A percentile compares a stretch with the other conserved stretches of the same genome.
Evolutionary conservation across 352 stramenopile genomes (phyloP).

Genomic region (Pythium chondricola): DNA sequence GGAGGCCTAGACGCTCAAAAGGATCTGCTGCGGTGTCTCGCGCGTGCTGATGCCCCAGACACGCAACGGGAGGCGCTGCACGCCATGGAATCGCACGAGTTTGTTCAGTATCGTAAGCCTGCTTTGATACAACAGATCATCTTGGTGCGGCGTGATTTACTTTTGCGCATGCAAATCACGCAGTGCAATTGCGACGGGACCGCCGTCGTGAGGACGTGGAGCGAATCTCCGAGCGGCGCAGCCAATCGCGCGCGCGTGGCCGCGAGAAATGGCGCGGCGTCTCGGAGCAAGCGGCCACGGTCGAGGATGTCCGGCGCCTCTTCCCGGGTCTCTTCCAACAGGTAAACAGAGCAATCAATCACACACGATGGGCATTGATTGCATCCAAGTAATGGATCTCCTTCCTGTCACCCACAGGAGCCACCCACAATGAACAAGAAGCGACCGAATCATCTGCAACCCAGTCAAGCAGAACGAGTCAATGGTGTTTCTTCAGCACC

Average conservation of each 20-base stretch:
- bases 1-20: constrained; percentile 23
- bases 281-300: constrained; percentile 16
- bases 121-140: not conserved
- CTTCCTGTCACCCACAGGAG: too few species aligned
- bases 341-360: too few species aligned
- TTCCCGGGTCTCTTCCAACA: constrained; percentile 41
- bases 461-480: too few species aligned
- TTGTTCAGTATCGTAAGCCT: constrained; percentile 40
- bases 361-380: too few species aligned
- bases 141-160: not conserved
- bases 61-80: constrained; percentile 22
- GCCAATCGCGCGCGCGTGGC: constrained; percentile 30
- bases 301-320: constrained; percentile 30
- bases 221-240: constrained; percentile 29
- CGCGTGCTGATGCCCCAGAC: constrained; percentile 5
- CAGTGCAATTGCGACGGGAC: constrained; percentile 27
- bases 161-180: not conserved
- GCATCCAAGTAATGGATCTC: too few species aligned
- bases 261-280: constrained; percentile 24
- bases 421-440: too few species aligned
- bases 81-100: constrained; percentile 37
- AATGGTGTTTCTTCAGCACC: too few species aligned
- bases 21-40: constrained; percentile 36
- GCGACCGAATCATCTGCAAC: too few species aligned
- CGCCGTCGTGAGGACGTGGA: constrained; percentile 10